Percentiles rank a stretch among this genome's conserved stretches.
Evolutionary conservation across 139 green algal genomes (phyloP).

Genomic region (Zygnema circumcarinatum): DNA sequence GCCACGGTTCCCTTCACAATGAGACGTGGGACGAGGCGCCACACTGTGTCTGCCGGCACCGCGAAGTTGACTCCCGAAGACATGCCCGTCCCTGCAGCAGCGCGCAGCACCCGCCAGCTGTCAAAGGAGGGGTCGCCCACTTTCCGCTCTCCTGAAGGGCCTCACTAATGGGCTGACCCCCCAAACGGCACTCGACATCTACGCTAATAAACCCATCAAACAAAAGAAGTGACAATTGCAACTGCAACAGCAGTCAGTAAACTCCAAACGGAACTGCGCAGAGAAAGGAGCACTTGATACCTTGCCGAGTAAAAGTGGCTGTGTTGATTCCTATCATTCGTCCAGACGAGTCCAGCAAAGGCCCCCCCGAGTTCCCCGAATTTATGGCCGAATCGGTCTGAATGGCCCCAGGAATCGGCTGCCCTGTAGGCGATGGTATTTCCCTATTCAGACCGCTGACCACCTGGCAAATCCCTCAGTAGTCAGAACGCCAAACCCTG

Average conservation of each 20-base stretch:
- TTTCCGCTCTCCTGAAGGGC: too few relatives aligned
- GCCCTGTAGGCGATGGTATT: constrained; percentile 75
- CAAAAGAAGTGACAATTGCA: too few relatives aligned
- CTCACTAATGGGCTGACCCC: too few relatives aligned
- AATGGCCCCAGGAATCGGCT: constrained; percentile 76
- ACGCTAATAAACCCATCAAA: too few relatives aligned
- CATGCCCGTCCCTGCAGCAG: constrained; percentile 53
- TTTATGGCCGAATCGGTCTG: constrained; percentile 85
- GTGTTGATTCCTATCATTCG: constrained; percentile 77
- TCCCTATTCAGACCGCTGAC: constrained; percentile 61
- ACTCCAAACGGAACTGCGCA: too few relatives aligned
- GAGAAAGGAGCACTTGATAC: too few relatives aligned
- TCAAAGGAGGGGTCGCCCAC: constrained; percentile 19
- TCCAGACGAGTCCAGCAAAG: constrained; percentile 79
- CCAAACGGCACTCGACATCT: too few relatives aligned
- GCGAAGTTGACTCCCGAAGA: constrained; percentile 63
- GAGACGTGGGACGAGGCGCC: constrained; percentile 37
- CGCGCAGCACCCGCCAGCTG: constrained; percentile 19
- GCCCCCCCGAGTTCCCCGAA: constrained; percentile 77
- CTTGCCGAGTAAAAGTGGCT: constrained; percentile 72
- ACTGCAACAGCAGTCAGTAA: too few relatives aligned
- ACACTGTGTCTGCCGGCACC: constrained; percentile 52
- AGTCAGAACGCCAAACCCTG: too few relatives aligned
- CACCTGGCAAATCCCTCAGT: too few relatives aligned
- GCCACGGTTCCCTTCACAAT: constrained; percentile 52